Evolutionary conservation across 2,329 filamentous ascomycete species (phyloP).

Genomic region (Pyricularia pennisetigena): DNA sequence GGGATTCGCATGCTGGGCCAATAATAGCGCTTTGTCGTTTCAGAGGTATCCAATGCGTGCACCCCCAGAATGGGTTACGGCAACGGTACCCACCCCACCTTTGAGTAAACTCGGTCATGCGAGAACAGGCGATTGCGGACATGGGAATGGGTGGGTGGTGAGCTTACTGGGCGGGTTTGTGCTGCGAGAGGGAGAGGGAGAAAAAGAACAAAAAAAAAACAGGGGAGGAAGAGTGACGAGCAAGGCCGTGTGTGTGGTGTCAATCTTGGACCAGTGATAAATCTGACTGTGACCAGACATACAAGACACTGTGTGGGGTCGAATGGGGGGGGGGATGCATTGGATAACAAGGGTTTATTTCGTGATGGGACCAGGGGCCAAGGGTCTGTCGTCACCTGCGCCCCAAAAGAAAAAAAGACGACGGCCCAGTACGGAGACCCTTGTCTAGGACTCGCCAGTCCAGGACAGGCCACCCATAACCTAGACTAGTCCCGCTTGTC

Average conservation of each 20-base stretch:
- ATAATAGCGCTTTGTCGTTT: not conserved
- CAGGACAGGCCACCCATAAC: not conserved
- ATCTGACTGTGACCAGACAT: not conserved
- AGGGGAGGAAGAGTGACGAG: not conserved
- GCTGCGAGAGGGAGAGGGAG: not conserved
- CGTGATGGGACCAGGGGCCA: not conserved
- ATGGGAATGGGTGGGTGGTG: not conserved
- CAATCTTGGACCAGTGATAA: not conserved
- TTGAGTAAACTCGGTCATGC: not conserved
- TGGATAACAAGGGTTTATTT: not conserved
- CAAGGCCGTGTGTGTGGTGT: not conserved
- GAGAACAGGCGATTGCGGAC: not conserved
- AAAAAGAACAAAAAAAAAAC: not conserved
- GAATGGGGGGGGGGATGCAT: not conserved
- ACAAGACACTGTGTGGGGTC: not conserved
- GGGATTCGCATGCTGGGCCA: not conserved
- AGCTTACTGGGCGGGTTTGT: not conserved
- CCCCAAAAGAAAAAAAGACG: not conserved
- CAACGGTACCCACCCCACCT: not conserved
- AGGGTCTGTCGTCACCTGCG: conserved; percentile 1
- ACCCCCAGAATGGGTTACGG: not conserved
- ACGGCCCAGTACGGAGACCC: not conserved
- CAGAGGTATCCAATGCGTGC: conserved; percentile 1
- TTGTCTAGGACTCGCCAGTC: not conserved
- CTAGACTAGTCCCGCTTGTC: not conserved